Percentiles rank a stretch among this genome's conserved stretches.
These are phyloP conservation scores for Cynara cardunculus DNA, from an alignment of 129 eudicot genomes.

Conservation along the genomic window DNA sequence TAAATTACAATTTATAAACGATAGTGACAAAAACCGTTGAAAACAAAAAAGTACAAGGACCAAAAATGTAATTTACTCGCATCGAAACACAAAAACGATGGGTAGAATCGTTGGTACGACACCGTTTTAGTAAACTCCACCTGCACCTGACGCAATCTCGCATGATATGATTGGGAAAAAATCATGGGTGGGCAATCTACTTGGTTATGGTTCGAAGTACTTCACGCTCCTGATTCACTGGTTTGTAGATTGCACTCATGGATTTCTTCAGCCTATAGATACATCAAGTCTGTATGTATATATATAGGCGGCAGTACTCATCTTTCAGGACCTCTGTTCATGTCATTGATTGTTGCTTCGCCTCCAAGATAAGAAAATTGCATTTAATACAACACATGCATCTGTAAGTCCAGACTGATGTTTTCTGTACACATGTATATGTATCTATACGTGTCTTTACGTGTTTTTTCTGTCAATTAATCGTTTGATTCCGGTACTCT, in stretches of 20 bases:
- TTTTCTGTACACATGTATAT: background rate
- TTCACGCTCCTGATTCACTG: background rate
- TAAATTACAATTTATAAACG: background rate
- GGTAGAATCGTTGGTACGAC: slow-evolving; percentile 3
- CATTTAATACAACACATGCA: slow-evolving; percentile 23
- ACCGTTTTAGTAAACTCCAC: slow-evolving; percentile 11
- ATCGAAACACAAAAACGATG: background rate
- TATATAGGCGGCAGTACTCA: slow-evolving; percentile 9
- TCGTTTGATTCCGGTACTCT: background rate
- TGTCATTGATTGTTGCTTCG: slow-evolving; percentile 18
- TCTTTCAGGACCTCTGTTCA: background rate
- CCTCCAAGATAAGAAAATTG: background rate
- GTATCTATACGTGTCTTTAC: background rate
- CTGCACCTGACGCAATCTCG: slow-evolving; percentile 20
- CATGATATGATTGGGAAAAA: slow-evolving; percentile 20
- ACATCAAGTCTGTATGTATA: background rate
- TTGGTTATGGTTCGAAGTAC: slow-evolving; percentile 14
- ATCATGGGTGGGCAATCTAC: slow-evolving; percentile 20
- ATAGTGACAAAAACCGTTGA: background rate
- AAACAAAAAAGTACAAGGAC: background rate
- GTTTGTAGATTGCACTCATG: slow-evolving; percentile 4
- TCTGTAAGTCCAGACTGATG: slow-evolving; percentile 24
- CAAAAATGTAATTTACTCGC: background rate
- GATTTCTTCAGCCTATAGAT: slow-evolving; percentile 9
- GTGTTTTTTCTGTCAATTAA: background rate